Base-by-base conservation (phyloP, 176 grass and related monocot species). In the Dendrocalamus sinicus region DNA sequence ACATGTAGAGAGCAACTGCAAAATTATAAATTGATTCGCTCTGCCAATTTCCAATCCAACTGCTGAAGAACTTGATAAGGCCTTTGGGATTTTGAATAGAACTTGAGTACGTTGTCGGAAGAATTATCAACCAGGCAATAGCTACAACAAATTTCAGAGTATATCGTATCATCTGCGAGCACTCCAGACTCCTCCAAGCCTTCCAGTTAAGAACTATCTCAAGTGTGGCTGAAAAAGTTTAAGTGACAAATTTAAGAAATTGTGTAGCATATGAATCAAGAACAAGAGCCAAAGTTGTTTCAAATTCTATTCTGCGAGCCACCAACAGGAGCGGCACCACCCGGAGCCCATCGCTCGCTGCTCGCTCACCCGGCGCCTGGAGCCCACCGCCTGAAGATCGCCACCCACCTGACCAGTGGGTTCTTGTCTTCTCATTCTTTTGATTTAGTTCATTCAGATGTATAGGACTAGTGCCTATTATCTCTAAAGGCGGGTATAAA, bases 201-300 rank as follows among this genome's bases (percentile, higher is more conserved):
- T 92, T 96, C 88, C 90, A 99, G 47, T 91, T 96, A 82, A 99
- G 88, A 75, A 99, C 81, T 78, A 99, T 78, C 61, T 99, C 91
- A 77, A 99, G 80, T 60, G 82, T 70, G 45, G 96, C 96, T 98
- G 91, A 79, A 85, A 86, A 76, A 14, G 41, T 80, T 53, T 53
- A 81, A 43, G 65, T 73, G 30, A 73, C 15, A 15, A 69, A 81
- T 76, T 61, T 88, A 6, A 87, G 44, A 83, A 80, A 85, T 9
- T 62, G n/a, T 75, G 24, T 28, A 82, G 15, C 52, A 82, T 61
- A 61, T 51, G 12, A 80, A 87, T 57, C 11, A 82, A 75, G 4
- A 41, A 41, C 32, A 14, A 73, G 22, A 74, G 55, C 6, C 20
- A 76, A 35, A 77, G 37, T 79, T 47, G 23, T 55, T 76, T 45